Base-by-base conservation (phyloP, 805 yeast species). In the Metschnikowia santaceciliae region DNA sequence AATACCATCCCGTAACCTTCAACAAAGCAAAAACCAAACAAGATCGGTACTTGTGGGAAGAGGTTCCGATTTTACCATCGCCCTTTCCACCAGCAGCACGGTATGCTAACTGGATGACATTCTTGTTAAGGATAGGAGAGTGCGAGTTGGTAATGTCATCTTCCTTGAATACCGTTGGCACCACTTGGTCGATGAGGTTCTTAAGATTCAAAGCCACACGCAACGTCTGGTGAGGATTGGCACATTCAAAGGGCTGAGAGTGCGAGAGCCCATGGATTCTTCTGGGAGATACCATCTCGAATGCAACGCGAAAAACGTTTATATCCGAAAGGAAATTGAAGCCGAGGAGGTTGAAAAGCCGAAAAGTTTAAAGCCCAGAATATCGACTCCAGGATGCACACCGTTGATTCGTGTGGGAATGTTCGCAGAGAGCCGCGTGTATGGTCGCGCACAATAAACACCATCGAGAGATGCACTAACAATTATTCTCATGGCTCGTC, bases 81-180 rank as follows among this genome's bases (percentile, higher is more conserved):
- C 89, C 89, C 45, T 74, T 73, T 19, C 96, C 96, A 8, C 95
- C 95, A 17, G 95, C 95, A 5, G 96, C 94, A 30, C 76, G 77
- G 49, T 79, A 74, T 2, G 83, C 86, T 52, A 88, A 73, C 13
- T 74, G 63, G n/a, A 86, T 64, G 2, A 87, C 87, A 15, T 75
- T 72, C 3, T 73, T 72, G 54, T 80, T 84, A 50, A 89, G 66
- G 36, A 87, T 75, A 1, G 82, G 76, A 0, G 89, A 82, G 49
- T 80, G 82, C 5, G 82, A 80, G 8, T 75, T 66, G 5, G 80
- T 69, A 42, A 89, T 77, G 3, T 73, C 73, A 4, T 68, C 63
- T 14, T 70, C 75, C 10, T 76, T 78, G 54, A 82, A 78, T n/a
- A 80, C 81, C 38, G 85, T 77, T 0, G 94, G 91, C 32, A 90